A percentile compares a stretch with the other conserved stretches of the same genome.
These are phyloP conservation scores for Periconia macrospinosa DNA, from an alignment of 2,329 filamentous ascomycete genomes.

Conservation along the genomic window DNA sequence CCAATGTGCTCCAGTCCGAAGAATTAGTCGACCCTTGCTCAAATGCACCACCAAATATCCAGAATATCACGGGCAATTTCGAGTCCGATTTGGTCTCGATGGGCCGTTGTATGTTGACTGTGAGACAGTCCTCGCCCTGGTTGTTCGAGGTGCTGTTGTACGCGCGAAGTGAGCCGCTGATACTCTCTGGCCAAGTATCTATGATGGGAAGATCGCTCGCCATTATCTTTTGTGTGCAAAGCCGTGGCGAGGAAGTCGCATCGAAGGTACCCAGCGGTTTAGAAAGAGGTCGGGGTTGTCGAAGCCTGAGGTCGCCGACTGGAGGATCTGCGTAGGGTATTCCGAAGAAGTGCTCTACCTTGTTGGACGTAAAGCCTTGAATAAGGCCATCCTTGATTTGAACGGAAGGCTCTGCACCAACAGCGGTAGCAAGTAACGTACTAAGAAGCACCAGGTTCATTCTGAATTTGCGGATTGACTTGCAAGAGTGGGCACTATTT, in stretches of 20 bases:
- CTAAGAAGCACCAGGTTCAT: neutral
- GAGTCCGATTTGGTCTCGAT: slow-evolving; percentile 22
- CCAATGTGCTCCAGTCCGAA: slow-evolving; percentile 57
- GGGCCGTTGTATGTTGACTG: slow-evolving; percentile 56
- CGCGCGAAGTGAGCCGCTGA: neutral
- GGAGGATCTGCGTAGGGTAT: slow-evolving; percentile 48
- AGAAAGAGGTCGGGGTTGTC: slow-evolving; percentile 51
- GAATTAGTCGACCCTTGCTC: slow-evolving; percentile 50
- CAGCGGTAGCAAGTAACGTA: neutral
- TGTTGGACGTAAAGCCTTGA: neutral
- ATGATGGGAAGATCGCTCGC: neutral
- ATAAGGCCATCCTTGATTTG: neutral
- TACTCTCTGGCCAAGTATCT: neutral
- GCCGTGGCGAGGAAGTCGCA: slow-evolving; percentile 34
- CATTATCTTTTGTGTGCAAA: slow-evolving; percentile 21
- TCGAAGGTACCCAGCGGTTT: slow-evolving; percentile 39
- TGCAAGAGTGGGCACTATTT: too few relatives aligned
- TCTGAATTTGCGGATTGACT: neutral
- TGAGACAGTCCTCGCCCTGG: slow-evolving; percentile 56
- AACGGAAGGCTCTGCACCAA: neutral
- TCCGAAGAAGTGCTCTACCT: slow-evolving; percentile 38
- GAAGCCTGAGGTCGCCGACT: slow-evolving; percentile 51
- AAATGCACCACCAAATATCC: slow-evolving; percentile 58
- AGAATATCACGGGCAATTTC: slow-evolving; percentile 56
- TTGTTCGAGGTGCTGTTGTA: slow-evolving; percentile 34